Evolutionary conservation across 2,329 filamentous ascomycete genomes (phyloP), one percentile per base, ranked within the genome.

Genomic region (Davidsoniella eucalypti): DNA sequence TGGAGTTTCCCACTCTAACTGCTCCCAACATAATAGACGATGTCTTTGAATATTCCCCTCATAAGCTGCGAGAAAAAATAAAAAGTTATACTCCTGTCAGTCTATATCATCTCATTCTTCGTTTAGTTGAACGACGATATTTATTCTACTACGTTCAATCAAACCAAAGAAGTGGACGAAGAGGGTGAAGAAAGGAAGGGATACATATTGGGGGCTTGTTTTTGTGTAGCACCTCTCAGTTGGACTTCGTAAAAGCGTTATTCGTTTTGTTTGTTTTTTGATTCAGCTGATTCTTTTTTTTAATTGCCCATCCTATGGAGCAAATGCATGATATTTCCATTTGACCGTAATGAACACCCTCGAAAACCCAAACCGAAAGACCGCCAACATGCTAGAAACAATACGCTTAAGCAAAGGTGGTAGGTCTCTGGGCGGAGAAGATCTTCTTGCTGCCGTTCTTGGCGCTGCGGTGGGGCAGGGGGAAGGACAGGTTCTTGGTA

Each of bases 401-500:
- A 69, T 70, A 69, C 67, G 71, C 67, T 77, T 87, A 96, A 78
- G 87, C 92, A 79, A 96, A 96, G 70, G 92, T 98, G 65, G 86
- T 86, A 65, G 92, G 92, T 73, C 92, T 83, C 73, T 80, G 86
- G 66, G 87, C 80, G 68, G 84, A 79, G 77, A 94, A 98, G 69
- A 96, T 67, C 80, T 94, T 94, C 78, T 83, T 84, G 76, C 75
- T 80, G 68, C 70, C 71, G 70, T 77, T 76, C 75, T 87, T 88
- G 75, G 82, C 76, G 66, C 88, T 73, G 65, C 93, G 92, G 80
- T 98, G 92, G 68, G 92, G 92, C 61, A 98, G 86, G 69, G 92
- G 92, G 86, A 98, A 98, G 72, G 84, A 86, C 71, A 98, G 85
- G 71, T 80, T 69, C 84, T 96, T 96, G 72, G 77, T 73, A 68